Conservation (phyloP, 345 rosid species). For the Acer saccharum region DNA sequence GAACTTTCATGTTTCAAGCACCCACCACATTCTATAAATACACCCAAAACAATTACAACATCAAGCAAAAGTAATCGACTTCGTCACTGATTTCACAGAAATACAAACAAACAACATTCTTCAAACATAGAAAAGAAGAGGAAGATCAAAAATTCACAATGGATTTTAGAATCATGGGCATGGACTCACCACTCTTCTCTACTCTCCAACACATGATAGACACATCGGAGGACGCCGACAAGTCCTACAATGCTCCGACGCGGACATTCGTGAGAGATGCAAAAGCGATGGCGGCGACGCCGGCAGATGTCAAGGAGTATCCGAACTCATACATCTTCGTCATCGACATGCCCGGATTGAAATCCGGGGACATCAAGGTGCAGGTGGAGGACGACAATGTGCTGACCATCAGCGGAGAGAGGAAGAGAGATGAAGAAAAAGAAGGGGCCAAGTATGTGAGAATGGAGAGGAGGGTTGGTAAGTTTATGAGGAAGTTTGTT, state of each 20-base stretch:
- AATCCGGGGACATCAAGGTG: slow-evolving; percentile 64
- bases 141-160: slow-evolving; percentile 16
- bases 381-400: slow-evolving; percentile 75
- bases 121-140: not conserved
- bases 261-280: slow-evolving; percentile 64
- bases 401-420: slow-evolving; percentile 65
- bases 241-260: slow-evolving; percentile 45
- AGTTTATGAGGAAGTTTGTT: slow-evolving; percentile 72
- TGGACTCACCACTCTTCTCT: slow-evolving; percentile 44
- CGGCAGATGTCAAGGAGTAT: slow-evolving; percentile 70
- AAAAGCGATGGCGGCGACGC: slow-evolving; percentile 84
- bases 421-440: slow-evolving; percentile 54
- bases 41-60: not conserved
- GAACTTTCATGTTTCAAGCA: slow-evolving; percentile 11
- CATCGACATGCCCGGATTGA: slow-evolving; percentile 84
- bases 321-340: slow-evolving; percentile 56
- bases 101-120: no score
- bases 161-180: slow-evolving; percentile 52
- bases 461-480: slow-evolving; percentile 82
- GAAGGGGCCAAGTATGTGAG: slow-evolving; percentile 65
- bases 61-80: not conserved
- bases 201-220: slow-evolving; percentile 64
- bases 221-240: slow-evolving; percentile 32
- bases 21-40: not conserved
- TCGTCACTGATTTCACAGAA: not conserved